Conservation (phyloP, 1,139 yeast species). For the Lodderomyces metapsilosis region DNA sequence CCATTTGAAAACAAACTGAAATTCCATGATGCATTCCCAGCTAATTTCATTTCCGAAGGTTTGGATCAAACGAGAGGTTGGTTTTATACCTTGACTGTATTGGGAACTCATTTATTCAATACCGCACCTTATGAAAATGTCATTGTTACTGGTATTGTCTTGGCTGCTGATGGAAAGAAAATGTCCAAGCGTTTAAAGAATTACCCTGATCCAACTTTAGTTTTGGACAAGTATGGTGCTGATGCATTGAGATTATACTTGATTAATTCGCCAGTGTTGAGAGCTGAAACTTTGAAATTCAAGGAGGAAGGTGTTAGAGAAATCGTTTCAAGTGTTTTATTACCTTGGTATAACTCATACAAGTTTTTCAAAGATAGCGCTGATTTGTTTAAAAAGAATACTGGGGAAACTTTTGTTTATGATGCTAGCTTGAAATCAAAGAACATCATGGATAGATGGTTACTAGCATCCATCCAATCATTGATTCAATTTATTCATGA, state of each 20-base stretch:
- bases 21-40: slow-evolving; percentile 86
- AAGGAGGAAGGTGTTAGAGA: slow-evolving; percentile 99
- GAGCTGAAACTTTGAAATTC: slow-evolving; percentile 94
- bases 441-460: slow-evolving; percentile 98
- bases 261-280: slow-evolving; percentile 94
- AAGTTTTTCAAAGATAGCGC: slow-evolving; percentile 96
- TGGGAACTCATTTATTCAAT: slow-evolving; percentile 92
- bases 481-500: slow-evolving; percentile 79
- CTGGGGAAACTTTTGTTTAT: slow-evolving; percentile 69
- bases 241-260: slow-evolving; percentile 94
- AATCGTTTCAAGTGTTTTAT: slow-evolving; percentile 88
- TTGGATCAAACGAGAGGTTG: slow-evolving; percentile 99
- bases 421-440: slow-evolving; percentile 62
- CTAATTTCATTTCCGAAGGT: slow-evolving; percentile 97
- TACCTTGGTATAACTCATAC: slow-evolving; percentile 98
- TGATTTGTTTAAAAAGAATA: slow-evolving; percentile 75
- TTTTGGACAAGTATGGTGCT: slow-evolving; percentile 89
- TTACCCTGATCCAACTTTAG: slow-evolving; percentile 89
- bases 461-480: slow-evolving; percentile 90
- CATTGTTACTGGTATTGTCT: slow-evolving; percentile 92
- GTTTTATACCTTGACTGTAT: slow-evolving; percentile 95
- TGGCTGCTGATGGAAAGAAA: slow-evolving; percentile 98
- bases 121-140: slow-evolving; percentile 94
- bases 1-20: slow-evolving; percentile 84
- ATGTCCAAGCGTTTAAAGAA: slow-evolving; percentile 98